Percentiles rank a stretch among this genome's conserved stretches.
phyloP scores from a whole-genome alignment of 1,284 basidiomycete genomes.

The Leccinum solheimii region DNA sequence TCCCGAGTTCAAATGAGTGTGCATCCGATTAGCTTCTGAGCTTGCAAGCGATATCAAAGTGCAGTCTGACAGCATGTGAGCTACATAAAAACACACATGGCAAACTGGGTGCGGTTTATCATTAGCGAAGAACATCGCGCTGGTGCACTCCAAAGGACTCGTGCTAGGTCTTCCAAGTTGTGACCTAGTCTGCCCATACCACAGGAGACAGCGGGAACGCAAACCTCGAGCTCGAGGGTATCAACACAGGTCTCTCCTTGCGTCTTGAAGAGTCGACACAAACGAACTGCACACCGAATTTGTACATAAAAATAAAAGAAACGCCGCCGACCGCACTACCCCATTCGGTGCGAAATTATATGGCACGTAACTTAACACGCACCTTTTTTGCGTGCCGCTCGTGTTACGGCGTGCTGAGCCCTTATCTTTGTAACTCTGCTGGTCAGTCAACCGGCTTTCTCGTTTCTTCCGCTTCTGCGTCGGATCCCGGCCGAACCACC shows the following conservation, averaged over 20 bases:
- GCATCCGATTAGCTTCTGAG: background rate
- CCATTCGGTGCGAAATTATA: background rate
- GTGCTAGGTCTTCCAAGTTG: background rate
- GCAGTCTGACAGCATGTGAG: background rate
- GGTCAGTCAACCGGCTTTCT: background rate
- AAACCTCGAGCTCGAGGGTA: background rate
- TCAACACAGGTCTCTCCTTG: background rate
- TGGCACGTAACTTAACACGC: background rate
- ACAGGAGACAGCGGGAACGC: background rate
- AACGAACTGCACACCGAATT: background rate
- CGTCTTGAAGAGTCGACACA: background rate
- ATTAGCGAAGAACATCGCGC: background rate
- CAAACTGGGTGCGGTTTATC: background rate
- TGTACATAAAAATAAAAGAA: background rate
- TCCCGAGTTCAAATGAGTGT: background rate
- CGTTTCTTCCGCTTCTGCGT: background rate
- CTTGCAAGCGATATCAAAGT: background rate
- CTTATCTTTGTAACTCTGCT: background rate
- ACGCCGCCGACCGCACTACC: background rate
- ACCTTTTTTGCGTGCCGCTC: background rate
- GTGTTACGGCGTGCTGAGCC: background rate
- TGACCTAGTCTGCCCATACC: conserved; percentile 5
- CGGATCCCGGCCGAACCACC: background rate
- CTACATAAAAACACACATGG: background rate
- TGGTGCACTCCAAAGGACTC: background rate